Base-by-base conservation (phyloP, 352 stramenopile genomes). In the Pythium biforme region DNA sequence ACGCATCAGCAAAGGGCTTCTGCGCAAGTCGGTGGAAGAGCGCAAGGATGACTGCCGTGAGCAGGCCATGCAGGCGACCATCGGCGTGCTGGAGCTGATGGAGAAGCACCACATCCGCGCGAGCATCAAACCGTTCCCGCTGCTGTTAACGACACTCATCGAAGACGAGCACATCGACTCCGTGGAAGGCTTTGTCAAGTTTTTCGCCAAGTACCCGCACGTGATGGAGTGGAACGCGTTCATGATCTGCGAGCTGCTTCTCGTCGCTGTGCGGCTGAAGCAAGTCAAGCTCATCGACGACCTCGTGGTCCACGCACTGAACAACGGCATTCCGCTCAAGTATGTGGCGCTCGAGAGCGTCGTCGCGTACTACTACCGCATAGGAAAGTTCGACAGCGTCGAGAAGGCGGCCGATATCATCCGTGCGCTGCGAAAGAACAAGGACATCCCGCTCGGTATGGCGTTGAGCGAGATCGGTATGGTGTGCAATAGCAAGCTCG, bases 391-490 rank as follows among this genome's bases (percentile, higher is more conserved):
- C 31, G 68, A 72, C 3, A 81, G 86, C 43, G 61, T 89, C 5
- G 79, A 86, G 34, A 81, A 79, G 33, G 79, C 86, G 6, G 78
- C 83, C 15, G 72, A 79, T 45, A 86, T 92, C 58, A 78, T 90
- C 31, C 76, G 67, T 12, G 77, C 81, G 14, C 34, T 92, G 56
- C 83, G 81, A 3, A 62, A 88, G 43, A 92, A 92, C 69, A 86
- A 88, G 67, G 68, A 86, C 45, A 90, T 92, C 52, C 79, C 77
- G 43, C 63, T 92, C 1, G 83, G 83, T 12, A 86, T 92, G 22
- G 68, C 79, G 39, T 64, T 92, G 33, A 90, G 76, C 17, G 83
- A 92, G 59, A 82, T 92, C 45, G 83, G 79, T 33, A 92, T 92
- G 78, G 59, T 76, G 41, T 77, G 81, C 23, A 92, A 90, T 50